Evolutionary conservation across 2,329 filamentous ascomycete species (phyloP).

Genomic region (Achaetomium macrosporum): DNA sequence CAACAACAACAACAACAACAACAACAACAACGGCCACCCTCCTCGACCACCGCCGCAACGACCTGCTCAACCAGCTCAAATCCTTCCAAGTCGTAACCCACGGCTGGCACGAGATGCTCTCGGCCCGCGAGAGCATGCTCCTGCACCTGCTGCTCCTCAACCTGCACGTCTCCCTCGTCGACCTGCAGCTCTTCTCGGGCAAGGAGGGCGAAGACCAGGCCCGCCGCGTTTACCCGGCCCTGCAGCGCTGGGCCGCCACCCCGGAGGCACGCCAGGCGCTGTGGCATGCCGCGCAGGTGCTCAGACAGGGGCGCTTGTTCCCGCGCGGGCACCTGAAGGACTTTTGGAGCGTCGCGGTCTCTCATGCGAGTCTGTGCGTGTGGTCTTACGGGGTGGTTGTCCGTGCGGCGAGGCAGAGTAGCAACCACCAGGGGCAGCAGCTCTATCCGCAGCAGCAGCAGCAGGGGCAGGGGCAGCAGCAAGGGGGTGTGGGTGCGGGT

Average conservation of each 20-base stretch:
- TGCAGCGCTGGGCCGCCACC: constrained; percentile 55
- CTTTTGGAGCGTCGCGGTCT: constrained; percentile 63
- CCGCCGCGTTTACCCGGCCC: constrained; percentile 49
- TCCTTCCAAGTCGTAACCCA: constrained; percentile 40
- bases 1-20: constrained; percentile 22
- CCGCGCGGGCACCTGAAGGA: constrained; percentile 51
- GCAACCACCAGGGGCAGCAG: background rate
- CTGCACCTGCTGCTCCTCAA: constrained; percentile 55
- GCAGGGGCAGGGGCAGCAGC: background rate
- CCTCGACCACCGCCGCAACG: constrained; percentile 52
- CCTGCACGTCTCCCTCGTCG: constrained; percentile 57
- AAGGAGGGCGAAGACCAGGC: constrained; percentile 63
- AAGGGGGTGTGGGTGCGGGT: constrained; percentile 16
- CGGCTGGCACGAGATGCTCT: constrained; percentile 34
- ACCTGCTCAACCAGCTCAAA: constrained; percentile 54
- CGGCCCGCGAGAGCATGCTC: constrained; percentile 41
- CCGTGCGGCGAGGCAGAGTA: constrained; percentile 24
- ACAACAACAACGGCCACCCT: constrained; percentile 31
- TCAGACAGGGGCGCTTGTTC: constrained; percentile 53
- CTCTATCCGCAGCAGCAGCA: constrained; percentile 16
- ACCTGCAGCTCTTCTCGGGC: constrained; percentile 62
- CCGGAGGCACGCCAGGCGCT: constrained; percentile 52
- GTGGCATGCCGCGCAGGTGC: constrained; percentile 63
- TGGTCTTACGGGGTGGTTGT: constrained; percentile 62
- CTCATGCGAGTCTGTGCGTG: constrained; percentile 61